Conservation (phyloP, 2,329 filamentous ascomycete species). For the Sarocladiaceae sp. region DNA sequence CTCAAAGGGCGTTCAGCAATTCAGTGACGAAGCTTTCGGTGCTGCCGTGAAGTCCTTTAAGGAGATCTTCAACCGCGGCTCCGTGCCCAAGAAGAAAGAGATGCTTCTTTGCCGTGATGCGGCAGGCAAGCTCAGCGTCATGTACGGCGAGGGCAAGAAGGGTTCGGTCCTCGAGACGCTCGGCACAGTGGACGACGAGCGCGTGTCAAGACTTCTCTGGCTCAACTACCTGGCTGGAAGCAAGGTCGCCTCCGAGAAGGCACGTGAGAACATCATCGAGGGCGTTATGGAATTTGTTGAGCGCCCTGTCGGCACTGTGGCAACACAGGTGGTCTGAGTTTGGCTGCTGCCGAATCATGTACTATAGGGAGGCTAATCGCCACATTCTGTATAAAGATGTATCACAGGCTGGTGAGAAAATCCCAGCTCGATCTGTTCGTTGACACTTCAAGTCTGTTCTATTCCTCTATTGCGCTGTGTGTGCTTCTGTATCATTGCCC, state of each 20-base stretch:
- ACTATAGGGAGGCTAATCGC: background rate
- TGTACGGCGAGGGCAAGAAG: slow-evolving; percentile 57
- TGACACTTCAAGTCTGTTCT: background rate
- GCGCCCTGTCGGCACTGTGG: slow-evolving; percentile 81
- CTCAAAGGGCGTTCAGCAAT: slow-evolving; percentile 53
- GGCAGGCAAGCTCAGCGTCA: slow-evolving; percentile 61
- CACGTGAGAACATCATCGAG: slow-evolving; percentile 76
- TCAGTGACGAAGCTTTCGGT: slow-evolving; percentile 73
- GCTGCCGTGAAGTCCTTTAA: slow-evolving; percentile 74
- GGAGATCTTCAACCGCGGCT: slow-evolving; percentile 72
- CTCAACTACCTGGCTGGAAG: slow-evolving; percentile 83
- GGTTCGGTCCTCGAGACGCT: slow-evolving; percentile 44
- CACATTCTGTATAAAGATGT: background rate
- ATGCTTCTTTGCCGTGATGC: slow-evolving; percentile 67
- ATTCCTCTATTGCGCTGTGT: background rate
- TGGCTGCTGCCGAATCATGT: background rate
- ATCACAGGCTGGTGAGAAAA: background rate
- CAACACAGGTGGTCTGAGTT: slow-evolving; percentile 62
- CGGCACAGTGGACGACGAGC: slow-evolving; percentile 72
- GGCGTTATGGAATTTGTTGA: slow-evolving; percentile 86
- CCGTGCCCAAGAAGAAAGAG: slow-evolving; percentile 75
- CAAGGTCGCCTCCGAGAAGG: slow-evolving; percentile 80
- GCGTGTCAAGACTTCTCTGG: slow-evolving; percentile 80
- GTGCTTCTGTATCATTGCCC: too few relatives aligned
- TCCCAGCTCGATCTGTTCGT: background rate